Evolutionary conservation across 805 yeast species (phyloP), one percentile per base, ranked within the genome.

Genomic region (Saccharomycopsis olivae): DNA sequence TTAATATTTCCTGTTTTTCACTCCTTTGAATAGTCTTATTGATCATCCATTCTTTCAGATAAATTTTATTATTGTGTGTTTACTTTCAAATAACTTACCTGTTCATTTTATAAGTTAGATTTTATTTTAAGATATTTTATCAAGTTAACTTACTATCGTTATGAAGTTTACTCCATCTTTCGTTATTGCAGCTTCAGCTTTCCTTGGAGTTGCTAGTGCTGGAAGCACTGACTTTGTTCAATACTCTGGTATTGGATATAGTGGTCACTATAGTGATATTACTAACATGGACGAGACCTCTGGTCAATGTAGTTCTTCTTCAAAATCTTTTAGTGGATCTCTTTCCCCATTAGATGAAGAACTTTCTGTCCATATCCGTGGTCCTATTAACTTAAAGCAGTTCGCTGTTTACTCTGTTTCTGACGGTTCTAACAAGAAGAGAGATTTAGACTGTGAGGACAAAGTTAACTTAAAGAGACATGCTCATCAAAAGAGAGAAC

Each of bases 331-430:
- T 66, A 66, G 77, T 14, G 95, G 95, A 41, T 52, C 72, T 43
- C 60, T 83, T 59, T 62, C 88, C 40, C 95, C 95, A 30, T 66
- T 86, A 47, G 80, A 84, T 59, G 92, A 85, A 66, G 95, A 86
- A 61, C 64, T 85, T 46, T 78, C 94, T 28, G 77, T 86, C 44
- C 95, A 86, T 61, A 80, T 85, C 69, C 79, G 95, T 68, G 95
- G 95, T 53, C 95, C 95, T 28, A 54, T 85, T 51, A 69, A 73
- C 57, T 73, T 85, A 57, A 63, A 68, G 55, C 84, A 85, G 64
- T 85, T 92, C 57, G 96, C 88, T 61, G 96, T 85, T 41, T 39
- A 39, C 29, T 88, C 88, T 69, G 76, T 76, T 16, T 16, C 8
- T 24, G 51, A 68, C 13, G 51, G 65, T 30, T 52, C 66, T 30